Evolutionary conservation across 441 rosid genomes (phyloP).

Genomic region (Erodium trifolium): DNA sequence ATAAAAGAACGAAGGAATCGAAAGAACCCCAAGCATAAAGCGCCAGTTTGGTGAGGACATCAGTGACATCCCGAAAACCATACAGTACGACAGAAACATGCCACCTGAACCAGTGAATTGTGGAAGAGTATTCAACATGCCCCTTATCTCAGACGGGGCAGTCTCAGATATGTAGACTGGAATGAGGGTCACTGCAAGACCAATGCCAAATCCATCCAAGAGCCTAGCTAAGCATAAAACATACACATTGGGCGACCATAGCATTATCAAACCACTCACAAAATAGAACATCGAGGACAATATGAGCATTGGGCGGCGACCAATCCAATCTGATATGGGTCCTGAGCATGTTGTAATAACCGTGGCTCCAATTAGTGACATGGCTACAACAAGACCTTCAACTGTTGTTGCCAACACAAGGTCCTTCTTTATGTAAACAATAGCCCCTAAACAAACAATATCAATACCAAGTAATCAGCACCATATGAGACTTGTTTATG

Average conservation of each 20-base stretch:
- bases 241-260: conserved; percentile 69
- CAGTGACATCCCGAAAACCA: conserved; percentile 61
- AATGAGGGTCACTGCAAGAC: conserved; percentile 63
- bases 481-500: background rate
- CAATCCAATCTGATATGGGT: conserved; percentile 61
- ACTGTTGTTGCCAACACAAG: conserved; percentile 42
- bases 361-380: conserved; percentile 68
- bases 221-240: conserved; percentile 57
- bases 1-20: conserved; percentile 50
- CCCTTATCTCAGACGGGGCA: conserved; percentile 68
- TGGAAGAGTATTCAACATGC: conserved; percentile 59
- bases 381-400: conserved; percentile 73
- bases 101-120: conserved; percentile 67
- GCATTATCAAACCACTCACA: conserved; percentile 57
- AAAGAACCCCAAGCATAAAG: conserved; percentile 65
- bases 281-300: conserved; percentile 50
- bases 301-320: conserved; percentile 72
- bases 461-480: conserved; percentile 2
- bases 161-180: conserved; percentile 69
- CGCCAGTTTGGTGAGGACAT: conserved; percentile 53
- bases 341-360: conserved; percentile 66
- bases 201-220: conserved; percentile 63
- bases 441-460: conserved; percentile 40
- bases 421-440: conserved; percentile 54
- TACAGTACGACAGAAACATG: conserved; percentile 66